Evolutionary conservation across 2,329 filamentous ascomycete species (phyloP), one percentile per base, ranked within the genome.

Genomic region (Huntiella moniliformis): DNA sequence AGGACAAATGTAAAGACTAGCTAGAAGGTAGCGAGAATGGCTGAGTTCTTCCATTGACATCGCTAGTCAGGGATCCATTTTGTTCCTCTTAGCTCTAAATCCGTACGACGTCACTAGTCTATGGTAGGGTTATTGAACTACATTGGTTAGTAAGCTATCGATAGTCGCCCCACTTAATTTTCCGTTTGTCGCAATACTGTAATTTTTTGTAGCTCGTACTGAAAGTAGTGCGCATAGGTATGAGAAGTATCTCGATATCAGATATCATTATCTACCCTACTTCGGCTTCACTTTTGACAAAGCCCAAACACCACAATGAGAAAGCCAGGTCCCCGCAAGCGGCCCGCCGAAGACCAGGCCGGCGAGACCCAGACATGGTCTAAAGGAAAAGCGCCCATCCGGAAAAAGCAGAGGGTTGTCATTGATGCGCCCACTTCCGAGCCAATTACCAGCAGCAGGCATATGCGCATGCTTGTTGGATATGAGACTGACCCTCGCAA

Each of bases 401-500:
- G 67, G 17, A 75, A 76, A 57, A 67, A 71, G 51, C 67, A 68
- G 50, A 74, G 72, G 56, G 61, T 70, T n/a, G 62, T 67, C 4
- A 69, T 74, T 52, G 68, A 75, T 48, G 59, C 67, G 1, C 70
- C 73, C 11, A 70, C 73, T 2, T 70, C 68, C 8, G 75, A 79
- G 52, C 72, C 79, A 34, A 67, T 83, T 40, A 63, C 67, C 42
- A 74, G 74, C 34, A 69, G 71, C 51, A 68, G 74, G 44, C 80
- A 91, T 56, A 66, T 91, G 50, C 72, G 71, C 55, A 68, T 76
- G 50, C 66, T 85, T 38, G 67, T 91, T 36, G 62, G 67, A 46
- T 86, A 86, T 56, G 70, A 81, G 53, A 80, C 85, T 60, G 77
- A 85, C 58, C 62, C 75, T 58, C 64, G 67, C 56, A 67, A 74